Evolutionary conservation across 768 basidiomycete species (phyloP), one percentile per base, ranked within the genome.

Genomic region (Macrolepiota fuliginosa): DNA sequence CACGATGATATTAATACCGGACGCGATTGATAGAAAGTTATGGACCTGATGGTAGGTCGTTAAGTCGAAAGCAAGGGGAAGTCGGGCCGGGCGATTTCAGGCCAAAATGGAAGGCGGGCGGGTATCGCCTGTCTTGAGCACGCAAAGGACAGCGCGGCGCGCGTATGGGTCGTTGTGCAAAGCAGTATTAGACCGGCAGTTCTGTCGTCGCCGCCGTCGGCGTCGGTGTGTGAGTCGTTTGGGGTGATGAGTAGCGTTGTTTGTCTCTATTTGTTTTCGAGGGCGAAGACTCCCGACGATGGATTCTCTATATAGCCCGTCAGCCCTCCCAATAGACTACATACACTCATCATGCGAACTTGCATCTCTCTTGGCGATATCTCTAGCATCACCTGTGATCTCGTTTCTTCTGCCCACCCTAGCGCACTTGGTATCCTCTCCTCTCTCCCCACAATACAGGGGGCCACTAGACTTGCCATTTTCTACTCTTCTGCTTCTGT

Each of bases 211-310:
- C 45, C 60, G 46, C 47, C 46, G 60, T 49, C 60, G 54, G 60
- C 60, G 53, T 49, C 60, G 60, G 45, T 61, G 45, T 61, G 60
- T 45, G 60, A 61, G 59, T 61, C 59, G 59, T 60, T 35, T 46
- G 45, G 46, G 59, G 54, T 61, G 64, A 57, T 58, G 64, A 64
- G 64, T 62, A 62, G 60, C 24, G 37, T 37, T 62, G 52, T 64
- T 64, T 64, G 52, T n/a, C 11, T 40, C 10, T 64, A 56, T 62
- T 62, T 58, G 52, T 32, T 55, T 22, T 36, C 13, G 46, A 54
- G 24, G 60, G 53, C 54, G 32, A 45, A 53, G 59, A 19, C 49
- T 27, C 58, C 50, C 58, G 39, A 52, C 25, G 7, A 45, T 22
- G 19, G 19, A 45, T 9, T 19, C 7, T 1, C 42, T 45, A 40